phyloP scores from a whole-genome alignment of 768 basidiomycete genomes.

The Auriculariales sp. region DNA sequence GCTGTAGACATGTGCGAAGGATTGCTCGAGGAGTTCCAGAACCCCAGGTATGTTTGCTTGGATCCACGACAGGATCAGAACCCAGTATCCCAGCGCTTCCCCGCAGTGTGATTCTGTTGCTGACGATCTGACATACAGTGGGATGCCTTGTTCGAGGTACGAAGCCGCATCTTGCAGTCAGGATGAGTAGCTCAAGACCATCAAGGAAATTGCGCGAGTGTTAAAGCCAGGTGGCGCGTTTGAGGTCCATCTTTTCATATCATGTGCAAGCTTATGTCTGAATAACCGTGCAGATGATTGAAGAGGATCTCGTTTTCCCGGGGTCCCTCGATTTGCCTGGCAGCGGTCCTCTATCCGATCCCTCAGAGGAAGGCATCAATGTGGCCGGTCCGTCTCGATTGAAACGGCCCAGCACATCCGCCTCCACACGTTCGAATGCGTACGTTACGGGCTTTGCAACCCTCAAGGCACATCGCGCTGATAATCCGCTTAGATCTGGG shows the following conservation, averaged over 20 bases:
- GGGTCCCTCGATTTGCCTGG: slow-evolving; percentile 21
- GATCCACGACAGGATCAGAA: background rate
- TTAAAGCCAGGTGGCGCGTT: slow-evolving; percentile 64
- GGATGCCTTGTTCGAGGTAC: slow-evolving; percentile 45
- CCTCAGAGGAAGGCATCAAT: slow-evolving; percentile 1
- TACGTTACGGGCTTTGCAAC: no score
- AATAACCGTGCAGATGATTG: slow-evolving; percentile 34
- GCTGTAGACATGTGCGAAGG: slow-evolving; percentile 19
- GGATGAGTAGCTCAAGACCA: background rate
- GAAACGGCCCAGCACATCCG: background rate
- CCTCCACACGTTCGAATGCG: background rate
- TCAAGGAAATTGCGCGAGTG: slow-evolving; percentile 44
- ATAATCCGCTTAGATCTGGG: no score
- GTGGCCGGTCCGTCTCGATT: background rate
- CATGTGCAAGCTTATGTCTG: background rate
- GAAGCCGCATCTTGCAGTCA: background rate
- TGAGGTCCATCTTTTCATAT: slow-evolving; percentile 26
- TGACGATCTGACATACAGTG: slow-evolving; percentile 27
- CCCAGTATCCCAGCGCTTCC: background rate
- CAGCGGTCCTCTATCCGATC: background rate
- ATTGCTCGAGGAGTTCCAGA: slow-evolving; percentile 10
- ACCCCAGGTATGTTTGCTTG: slow-evolving; percentile 6
- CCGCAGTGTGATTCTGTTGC: background rate
- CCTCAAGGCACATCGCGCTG: no score
- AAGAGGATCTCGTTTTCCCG: slow-evolving; percentile 64